Evolutionary conservation across 2,329 filamentous ascomycete genomes (phyloP), one percentile per base, ranked within the genome.

Genomic region (Paecilomyces formosus): DNA sequence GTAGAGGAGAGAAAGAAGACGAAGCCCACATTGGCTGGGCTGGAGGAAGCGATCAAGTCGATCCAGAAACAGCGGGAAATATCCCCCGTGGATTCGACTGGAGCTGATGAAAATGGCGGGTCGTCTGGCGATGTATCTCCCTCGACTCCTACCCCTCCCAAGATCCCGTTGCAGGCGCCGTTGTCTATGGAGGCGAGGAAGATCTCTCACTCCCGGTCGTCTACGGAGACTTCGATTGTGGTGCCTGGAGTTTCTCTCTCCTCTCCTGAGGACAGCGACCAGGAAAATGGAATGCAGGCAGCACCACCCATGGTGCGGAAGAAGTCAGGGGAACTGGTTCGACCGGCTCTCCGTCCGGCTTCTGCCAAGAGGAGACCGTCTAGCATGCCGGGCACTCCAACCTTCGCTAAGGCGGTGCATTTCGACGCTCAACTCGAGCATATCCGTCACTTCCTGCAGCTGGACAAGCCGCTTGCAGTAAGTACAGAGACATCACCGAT

Each of bases 401-500:
- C 93, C 8, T 97, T 93, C 71, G 89, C 88, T 65, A 99, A 99
- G 75, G 92, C 90, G 12, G 94, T 99, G n/a, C 94, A 99, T 75
- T 99, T 99, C 71, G 94, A 97, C 75, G 90, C 93, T 26, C 90
- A 96, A 70, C 85, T 97, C 45, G 94, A 97, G 76, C 93, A 97
- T 67, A 93, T 97, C 45, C 86, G 94, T 31, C 94, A 97, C 72
- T 99, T 99, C 74, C 80, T 97, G 22, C 91, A 97, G 71, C 88
- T 97, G 6, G 94, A 99, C 70, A 86, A 90, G 58, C 94, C 94
- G 1, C 86, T 96, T n/a, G 94, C 94, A 55, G 94, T 99, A 71
- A 97, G 93, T 73, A 92, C 92, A 56, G 88, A 91, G 15, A 93
- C 93, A 0, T 97, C 94, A 1, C 94, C 94, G 0, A 89, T 90